These are phyloP conservation scores for Myxozyma melibiosi DNA, from an alignment of 805 yeast genomes.

Conservation along the genomic window DNA sequence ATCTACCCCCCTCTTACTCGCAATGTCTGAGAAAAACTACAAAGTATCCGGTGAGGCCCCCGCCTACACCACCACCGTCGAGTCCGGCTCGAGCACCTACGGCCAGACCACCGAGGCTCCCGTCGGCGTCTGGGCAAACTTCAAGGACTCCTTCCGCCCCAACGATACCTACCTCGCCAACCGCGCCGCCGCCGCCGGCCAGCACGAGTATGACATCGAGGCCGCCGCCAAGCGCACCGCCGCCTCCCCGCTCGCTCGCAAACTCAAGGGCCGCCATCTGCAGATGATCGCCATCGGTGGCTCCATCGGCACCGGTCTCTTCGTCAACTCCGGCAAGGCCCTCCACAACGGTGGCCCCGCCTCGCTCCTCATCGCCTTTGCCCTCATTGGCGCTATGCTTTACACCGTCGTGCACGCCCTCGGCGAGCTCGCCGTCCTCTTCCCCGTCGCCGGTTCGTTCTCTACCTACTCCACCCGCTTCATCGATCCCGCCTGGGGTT, in stretches of 20 bases:
- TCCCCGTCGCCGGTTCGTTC: constrained; percentile 65
- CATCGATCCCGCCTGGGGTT: constrained; percentile 68
- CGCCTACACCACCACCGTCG: constrained; percentile 11
- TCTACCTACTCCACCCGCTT: constrained; percentile 63
- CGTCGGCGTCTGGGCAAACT: constrained; percentile 17
- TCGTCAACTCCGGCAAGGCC: constrained; percentile 45
- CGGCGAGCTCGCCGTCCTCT: constrained; percentile 67
- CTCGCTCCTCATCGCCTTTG: constrained; percentile 53
- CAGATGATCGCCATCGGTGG: constrained; percentile 80
- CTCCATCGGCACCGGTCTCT: constrained; percentile 77
- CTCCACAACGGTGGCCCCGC: constrained; percentile 57
- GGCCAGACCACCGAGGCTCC: constrained; percentile 16
- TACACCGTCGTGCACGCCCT: constrained; percentile 56
- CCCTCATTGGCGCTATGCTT: constrained; percentile 54
- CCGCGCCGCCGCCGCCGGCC: constrained; percentile 9
- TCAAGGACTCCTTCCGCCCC: constrained; percentile 34
- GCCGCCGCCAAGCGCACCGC: constrained; percentile 42
- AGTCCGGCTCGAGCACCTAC: constrained; percentile 8
- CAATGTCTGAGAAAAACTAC: constrained; percentile 14
- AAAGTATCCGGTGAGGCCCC: constrained; percentile 14
- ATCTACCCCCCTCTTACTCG: neutral
- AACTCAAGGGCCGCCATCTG: constrained; percentile 44
- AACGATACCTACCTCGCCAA: constrained; percentile 23
- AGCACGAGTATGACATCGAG: constrained; percentile 27
- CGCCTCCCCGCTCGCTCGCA: constrained; percentile 57